A percentile compares a stretch with the other conserved stretches of the same genome.
Conservation (phyloP, 2,329 filamentous ascomycete species). For the Penicillium sp. region DNA sequence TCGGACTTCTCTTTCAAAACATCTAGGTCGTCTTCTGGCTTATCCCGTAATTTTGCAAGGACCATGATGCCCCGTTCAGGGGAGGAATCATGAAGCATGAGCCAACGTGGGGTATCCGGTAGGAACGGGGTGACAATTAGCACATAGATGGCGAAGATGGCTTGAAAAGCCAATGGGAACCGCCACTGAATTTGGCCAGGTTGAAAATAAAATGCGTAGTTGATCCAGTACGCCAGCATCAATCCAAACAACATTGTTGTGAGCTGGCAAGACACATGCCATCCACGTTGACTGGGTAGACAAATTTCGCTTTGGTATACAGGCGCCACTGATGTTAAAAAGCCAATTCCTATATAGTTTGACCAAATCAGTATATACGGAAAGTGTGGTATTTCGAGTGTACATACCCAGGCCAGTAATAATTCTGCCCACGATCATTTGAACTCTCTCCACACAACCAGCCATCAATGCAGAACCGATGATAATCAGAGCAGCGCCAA, state of each 20-base stretch:
- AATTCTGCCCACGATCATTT: conserved; percentile 29
- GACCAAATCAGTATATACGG: background rate
- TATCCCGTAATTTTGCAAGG: conserved; percentile 19
- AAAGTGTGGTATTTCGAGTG: background rate
- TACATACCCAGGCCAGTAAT: conserved; percentile 26
- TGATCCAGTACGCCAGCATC: conserved; percentile 22
- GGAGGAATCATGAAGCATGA: conserved; percentile 20
- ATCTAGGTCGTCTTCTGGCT: conserved; percentile 10
- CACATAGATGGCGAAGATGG: conserved; percentile 20
- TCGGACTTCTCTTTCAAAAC: conserved; percentile 16
- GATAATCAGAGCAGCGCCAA: conserved; percentile 23
- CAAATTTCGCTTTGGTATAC: conserved; percentile 32
- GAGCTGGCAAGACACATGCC: conserved; percentile 28
- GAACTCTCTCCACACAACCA: conserved; percentile 11
- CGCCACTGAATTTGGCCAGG: conserved; percentile 29
- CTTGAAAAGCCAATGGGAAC: conserved; percentile 17
- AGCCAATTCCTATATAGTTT: conserved; percentile 17
- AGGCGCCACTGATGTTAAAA: conserved; percentile 27
- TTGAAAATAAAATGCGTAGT: conserved; percentile 29
- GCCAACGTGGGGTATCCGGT: conserved; percentile 29
- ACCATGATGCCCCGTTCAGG: conserved; percentile 14
- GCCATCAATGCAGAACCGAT: conserved; percentile 27
- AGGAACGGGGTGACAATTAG: conserved; percentile 16
- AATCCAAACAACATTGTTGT: conserved; percentile 27
- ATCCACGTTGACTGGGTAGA: conserved; percentile 27